phyloP scores from a whole-genome alignment of 164 flowering plant genomes.

The Liquidambar formosana region DNA sequence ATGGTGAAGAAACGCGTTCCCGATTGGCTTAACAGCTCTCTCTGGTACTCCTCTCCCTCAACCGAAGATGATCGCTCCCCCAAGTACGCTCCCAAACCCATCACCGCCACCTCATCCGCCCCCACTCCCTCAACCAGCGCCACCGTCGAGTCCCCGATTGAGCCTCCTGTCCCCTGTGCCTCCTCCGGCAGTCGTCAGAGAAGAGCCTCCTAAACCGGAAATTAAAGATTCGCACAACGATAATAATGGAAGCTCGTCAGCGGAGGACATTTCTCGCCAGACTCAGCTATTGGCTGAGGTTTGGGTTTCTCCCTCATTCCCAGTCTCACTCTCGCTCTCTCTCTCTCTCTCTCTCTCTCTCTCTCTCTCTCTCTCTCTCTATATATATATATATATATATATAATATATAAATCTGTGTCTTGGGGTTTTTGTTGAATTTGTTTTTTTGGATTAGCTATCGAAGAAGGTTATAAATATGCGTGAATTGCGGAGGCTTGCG shows the following conservation, averaged over 20 bases:
- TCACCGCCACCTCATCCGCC: conserved; percentile 13
- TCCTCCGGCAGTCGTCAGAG: conserved; percentile 14
- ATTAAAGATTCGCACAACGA: conserved; percentile 22
- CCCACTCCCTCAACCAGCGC: conserved; percentile 13
- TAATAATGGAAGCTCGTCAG: conserved; percentile 29
- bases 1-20: conserved; percentile 82
- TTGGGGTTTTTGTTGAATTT: background rate
- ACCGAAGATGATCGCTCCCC: conserved; percentile 23
- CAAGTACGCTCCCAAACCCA: conserved; percentile 14
- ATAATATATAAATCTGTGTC: background rate
- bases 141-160: conserved; percentile 12
- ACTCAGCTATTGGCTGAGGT: conserved; percentile 82
- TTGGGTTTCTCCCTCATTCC: conserved; percentile 2
- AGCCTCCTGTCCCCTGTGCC: conserved; percentile 26
- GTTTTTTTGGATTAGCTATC: conserved; percentile 48
- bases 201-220: conserved; percentile 22
- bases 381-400: background rate
- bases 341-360: conserved; percentile 2
- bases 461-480: conserved; percentile 67
- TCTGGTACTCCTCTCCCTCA: conserved; percentile 63
- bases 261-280: conserved; percentile 66
- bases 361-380: background rate
- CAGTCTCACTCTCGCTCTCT: background rate
- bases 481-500: conserved; percentile 74
- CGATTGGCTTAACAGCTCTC: conserved; percentile 90